Evolutionary conservation across 768 basidiomycete species (phyloP).

Genomic region (Tulasnella sp.): DNA sequence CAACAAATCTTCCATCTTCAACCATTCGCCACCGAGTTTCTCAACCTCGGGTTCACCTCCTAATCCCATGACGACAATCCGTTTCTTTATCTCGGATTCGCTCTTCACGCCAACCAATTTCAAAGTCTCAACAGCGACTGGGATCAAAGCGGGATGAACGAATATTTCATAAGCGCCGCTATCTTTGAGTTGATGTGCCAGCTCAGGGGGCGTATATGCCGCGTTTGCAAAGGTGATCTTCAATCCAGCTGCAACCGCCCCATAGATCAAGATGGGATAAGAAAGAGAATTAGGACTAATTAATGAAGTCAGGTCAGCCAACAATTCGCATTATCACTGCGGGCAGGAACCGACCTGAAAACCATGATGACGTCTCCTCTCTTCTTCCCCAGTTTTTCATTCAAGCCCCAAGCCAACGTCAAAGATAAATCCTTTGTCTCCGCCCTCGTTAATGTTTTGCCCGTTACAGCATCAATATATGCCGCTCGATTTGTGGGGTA

Average conservation of each 20-base stretch:
- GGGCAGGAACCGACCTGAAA: slow-evolving; percentile 24
- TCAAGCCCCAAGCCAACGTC: slow-evolving; percentile 46
- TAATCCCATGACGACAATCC: slow-evolving; percentile 42
- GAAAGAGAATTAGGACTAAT: slow-evolving; percentile 51
- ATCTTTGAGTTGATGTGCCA: slow-evolving; percentile 58
- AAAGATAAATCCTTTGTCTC: slow-evolving; percentile 42
- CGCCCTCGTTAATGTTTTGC: slow-evolving; percentile 41
- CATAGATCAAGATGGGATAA: slow-evolving; percentile 38
- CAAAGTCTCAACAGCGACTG: slow-evolving; percentile 46
- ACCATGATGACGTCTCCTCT: slow-evolving; percentile 50
- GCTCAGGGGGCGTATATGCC: slow-evolving; percentile 52
- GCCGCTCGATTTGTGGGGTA: too few relatives aligned
- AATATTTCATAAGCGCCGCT: slow-evolving; percentile 52
- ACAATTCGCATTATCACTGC: not conserved
- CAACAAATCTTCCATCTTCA: slow-evolving; percentile 39
- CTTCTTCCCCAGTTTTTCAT: slow-evolving; percentile 23
- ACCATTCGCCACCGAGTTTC: slow-evolving; percentile 8
- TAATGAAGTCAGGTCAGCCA: not conserved
- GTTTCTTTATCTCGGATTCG: slow-evolving; percentile 35
- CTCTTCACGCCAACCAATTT: slow-evolving; percentile 35
- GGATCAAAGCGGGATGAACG: slow-evolving; percentile 46
- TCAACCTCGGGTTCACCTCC: slow-evolving; percentile 1
- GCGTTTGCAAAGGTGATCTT: slow-evolving; percentile 62
- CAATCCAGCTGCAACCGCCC: slow-evolving; percentile 49
- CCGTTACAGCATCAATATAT: slow-evolving; percentile 54